Percentiles rank a stretch among this genome's conserved stretches.
Evolutionary conservation across 139 green algal genomes (phyloP).

Genomic region (Chlorella ohadii): DNA sequence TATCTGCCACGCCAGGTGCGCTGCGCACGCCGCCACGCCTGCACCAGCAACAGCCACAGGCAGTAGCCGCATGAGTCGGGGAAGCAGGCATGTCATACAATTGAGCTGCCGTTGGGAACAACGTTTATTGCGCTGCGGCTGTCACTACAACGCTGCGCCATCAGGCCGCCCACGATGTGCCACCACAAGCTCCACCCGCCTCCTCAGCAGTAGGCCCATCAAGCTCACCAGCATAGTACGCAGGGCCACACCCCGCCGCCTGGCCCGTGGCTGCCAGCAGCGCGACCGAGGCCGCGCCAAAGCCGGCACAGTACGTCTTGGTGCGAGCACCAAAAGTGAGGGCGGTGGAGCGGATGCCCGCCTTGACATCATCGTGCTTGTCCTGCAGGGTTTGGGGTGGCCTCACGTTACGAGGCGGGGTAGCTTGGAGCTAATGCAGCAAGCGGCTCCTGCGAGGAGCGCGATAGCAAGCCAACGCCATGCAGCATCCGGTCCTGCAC

Average conservation of each 20-base stretch:
- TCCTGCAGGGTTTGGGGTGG: slow-evolving; percentile 81
- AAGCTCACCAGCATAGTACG: slow-evolving; percentile 61
- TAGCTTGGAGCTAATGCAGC: too few relatives aligned
- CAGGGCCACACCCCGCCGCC: slow-evolving; percentile 34
- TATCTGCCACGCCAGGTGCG: slow-evolving; percentile 85
- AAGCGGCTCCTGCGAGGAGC: too few relatives aligned
- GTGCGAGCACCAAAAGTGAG: slow-evolving; percentile 78
- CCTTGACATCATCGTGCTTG: slow-evolving; percentile 86
- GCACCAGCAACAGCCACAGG: slow-evolving; percentile 68
- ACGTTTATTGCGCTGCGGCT: too few relatives aligned
- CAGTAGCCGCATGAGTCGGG: slow-evolving; percentile 59
- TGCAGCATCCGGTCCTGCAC: too few relatives aligned
- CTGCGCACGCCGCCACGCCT: slow-evolving; percentile 55
- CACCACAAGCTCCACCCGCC: too few relatives aligned
- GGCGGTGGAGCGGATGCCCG: slow-evolving; percentile 94
- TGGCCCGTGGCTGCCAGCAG: slow-evolving; percentile 50
- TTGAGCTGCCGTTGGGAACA: too few relatives aligned
- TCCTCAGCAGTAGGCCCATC: too few relatives aligned
- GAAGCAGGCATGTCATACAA: too few relatives aligned
- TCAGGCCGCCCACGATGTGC: too few relatives aligned
- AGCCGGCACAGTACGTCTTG: slow-evolving; percentile 63
- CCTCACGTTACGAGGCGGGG: too few relatives aligned
- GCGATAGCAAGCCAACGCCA: too few relatives aligned
- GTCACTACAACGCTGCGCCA: too few relatives aligned
- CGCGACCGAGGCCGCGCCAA: slow-evolving; percentile 52